These are phyloP conservation scores for Helminthosporium solani DNA, from an alignment of 2,329 filamentous ascomycete species.

Conservation along the genomic window DNA sequence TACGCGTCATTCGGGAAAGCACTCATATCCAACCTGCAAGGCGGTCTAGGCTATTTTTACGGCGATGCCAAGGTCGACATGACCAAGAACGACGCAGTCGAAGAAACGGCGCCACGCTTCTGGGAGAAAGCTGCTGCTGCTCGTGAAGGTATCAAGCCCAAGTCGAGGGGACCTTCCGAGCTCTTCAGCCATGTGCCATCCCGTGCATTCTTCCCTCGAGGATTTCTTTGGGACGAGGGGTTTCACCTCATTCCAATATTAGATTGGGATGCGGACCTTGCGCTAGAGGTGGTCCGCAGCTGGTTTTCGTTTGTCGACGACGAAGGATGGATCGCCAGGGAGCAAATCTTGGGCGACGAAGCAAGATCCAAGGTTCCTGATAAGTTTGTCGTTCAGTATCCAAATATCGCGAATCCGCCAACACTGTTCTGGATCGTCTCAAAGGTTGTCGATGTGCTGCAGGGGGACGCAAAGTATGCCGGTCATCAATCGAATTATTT, in stretches of 20 bases:
- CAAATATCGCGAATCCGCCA: constrained; percentile 93
- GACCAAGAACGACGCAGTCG: constrained; percentile 83
- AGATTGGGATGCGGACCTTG: constrained; percentile 89
- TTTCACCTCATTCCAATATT: constrained; percentile 87
- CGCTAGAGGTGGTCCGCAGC: constrained; percentile 80
- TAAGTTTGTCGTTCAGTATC: constrained; percentile 91
- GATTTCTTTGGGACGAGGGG: constrained; percentile 96
- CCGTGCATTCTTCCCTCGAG: constrained; percentile 87
- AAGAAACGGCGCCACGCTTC: constrained; percentile 89
- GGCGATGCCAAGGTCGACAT: constrained; percentile 83
- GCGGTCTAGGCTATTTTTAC: constrained; percentile 90
- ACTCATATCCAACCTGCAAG: constrained; percentile 88
- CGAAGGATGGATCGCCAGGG: constrained; percentile 92
- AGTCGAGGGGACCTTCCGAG: constrained; percentile 76
- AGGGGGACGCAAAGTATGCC: constrained; percentile 48
- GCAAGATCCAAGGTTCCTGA: constrained; percentile 85
- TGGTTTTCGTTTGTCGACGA: constrained; percentile 95
- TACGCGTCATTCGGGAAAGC: constrained; percentile 77
- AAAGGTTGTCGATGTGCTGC: constrained; percentile 63
- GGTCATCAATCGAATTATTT: constrained; percentile 59
- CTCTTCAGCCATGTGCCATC: constrained; percentile 88
- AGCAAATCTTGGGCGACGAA: constrained; percentile 88
- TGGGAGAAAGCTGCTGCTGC: constrained; percentile 87
- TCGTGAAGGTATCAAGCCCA: constrained; percentile 64
- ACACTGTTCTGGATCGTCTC: constrained; percentile 88